Evolutionary conservation across 108 stramenopile genomes (phyloP), one percentile per base, ranked within the genome.

Genomic region (Cyclotella kingstonii): DNA sequence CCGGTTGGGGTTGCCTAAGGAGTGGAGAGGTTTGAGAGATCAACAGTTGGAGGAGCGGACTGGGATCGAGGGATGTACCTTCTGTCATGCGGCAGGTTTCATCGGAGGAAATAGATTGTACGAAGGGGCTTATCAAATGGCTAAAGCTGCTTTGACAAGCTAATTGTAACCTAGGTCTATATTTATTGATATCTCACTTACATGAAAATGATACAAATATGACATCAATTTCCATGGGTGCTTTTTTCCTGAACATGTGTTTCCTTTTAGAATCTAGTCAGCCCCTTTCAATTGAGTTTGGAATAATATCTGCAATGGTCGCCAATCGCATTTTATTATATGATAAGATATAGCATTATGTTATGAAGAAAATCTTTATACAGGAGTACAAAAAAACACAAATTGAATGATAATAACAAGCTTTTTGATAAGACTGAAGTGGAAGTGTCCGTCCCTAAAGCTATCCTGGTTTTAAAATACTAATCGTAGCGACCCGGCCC

Each of bases 21-120:
- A 80, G 46, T 99, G 97, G 97, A 65, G 97, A 47, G 99, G 99
- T 14, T 72, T 97, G 14, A 66, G 99, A 19, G 97, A 97, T 76
- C 85, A 80, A 29, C 94, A 95, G 42, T 73, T 99, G 58, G 73
- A 54, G 21, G 52, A 61, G 44, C 45, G 79, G 8, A 63, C 86
- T 10, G 94, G 95, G 0, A 95, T 98, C 54, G 80, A 80, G 41
- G 97, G 95, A 30, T 72, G 84, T 70, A 84, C 82, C 2, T 99
- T 99, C 70, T 86, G 89, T 35, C 99, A 99, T 76, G 96, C 95
- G 12, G 83, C 89, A 46, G 99, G 99, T 22, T 99, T 99, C 67
- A 99, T 99, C 59, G 99, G 99, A 3, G 99, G 97, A 21, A 94
- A 97, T 65, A 76, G 81, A 38, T 96, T 78, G 41, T 89, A 83